Conservation (phyloP, 805 yeast species). For the Saccharomycopsis fibuligera region DNA sequence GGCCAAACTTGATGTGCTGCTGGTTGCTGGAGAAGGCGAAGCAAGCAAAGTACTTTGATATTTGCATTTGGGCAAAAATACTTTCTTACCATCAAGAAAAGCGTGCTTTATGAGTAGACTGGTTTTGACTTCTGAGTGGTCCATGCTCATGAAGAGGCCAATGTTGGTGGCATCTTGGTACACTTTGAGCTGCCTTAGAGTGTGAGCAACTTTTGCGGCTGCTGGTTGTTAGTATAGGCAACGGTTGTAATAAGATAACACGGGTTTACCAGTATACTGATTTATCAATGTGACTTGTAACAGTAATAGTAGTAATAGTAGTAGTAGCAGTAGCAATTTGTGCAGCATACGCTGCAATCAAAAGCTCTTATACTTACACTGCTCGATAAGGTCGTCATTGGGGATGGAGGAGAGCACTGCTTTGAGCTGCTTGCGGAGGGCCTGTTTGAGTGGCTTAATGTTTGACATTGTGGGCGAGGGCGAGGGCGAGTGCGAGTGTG, state of each 20-base stretch:
- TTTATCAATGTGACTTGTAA: too few relatives aligned
- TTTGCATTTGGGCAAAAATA: constrained; percentile 54
- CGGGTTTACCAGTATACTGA: too few relatives aligned
- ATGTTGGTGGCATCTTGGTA: constrained; percentile 42
- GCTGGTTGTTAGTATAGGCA: background rate
- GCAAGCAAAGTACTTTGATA: constrained; percentile 28
- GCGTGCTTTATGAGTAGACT: constrained; percentile 43
- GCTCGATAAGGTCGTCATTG: constrained; percentile 12
- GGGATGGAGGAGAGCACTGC: constrained; percentile 3
- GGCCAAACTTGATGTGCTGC: constrained; percentile 22
- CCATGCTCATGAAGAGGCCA: constrained; percentile 77
- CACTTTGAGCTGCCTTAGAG: constrained; percentile 21
- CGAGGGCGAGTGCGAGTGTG: too few relatives aligned
- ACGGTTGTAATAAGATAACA: too few relatives aligned
- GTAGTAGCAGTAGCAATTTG: too few relatives aligned
- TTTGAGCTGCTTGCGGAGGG: constrained; percentile 2
- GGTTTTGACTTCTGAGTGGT: constrained; percentile 62
- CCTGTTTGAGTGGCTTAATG: constrained; percentile 1
- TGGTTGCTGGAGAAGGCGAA: background rate
- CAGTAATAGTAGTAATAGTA: too few relatives aligned
- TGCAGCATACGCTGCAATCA: too few relatives aligned
- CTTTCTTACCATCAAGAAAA: constrained; percentile 42
- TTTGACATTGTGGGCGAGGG: background rate
- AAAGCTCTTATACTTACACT: constrained; percentile 11
- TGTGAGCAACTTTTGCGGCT: constrained; percentile 4